Evolutionary conservation across 345 rosid genomes (phyloP).

Genomic region (Euclidium syriacum): DNA sequence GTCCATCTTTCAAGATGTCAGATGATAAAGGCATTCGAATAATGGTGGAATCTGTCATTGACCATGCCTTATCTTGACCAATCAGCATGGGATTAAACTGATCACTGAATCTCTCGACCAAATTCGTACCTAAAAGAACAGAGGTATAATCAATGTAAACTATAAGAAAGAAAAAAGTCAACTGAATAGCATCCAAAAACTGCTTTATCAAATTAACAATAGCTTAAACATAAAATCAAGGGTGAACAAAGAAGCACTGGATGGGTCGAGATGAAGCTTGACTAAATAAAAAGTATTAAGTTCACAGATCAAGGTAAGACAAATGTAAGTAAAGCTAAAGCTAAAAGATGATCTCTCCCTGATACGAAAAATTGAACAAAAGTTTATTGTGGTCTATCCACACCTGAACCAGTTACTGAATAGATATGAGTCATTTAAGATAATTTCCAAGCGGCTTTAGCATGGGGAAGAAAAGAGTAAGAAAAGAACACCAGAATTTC

Average conservation of each 20-base stretch:
- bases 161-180: slow-evolving; percentile 3
- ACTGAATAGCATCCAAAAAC: background rate
- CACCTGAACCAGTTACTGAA: background rate
- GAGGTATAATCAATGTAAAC: background rate
- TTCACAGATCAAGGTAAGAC: background rate
- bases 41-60: slow-evolving; percentile 63
- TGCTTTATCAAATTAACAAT: slow-evolving; percentile 6
- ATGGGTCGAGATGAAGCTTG: background rate
- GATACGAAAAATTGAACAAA: background rate
- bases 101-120: slow-evolving; percentile 73
- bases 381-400: background rate
- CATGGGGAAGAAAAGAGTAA: background rate
- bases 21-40: slow-evolving; percentile 89
- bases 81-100: slow-evolving; percentile 83
- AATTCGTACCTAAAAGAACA: slow-evolving; percentile 65
- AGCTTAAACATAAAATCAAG: background rate
- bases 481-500: slow-evolving; percentile 4
- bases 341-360: background rate
- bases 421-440: background rate
- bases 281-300: background rate
- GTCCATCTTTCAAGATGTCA: slow-evolving; percentile 69
- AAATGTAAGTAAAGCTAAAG: background rate
- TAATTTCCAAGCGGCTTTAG: background rate
- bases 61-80: slow-evolving; percentile 66
- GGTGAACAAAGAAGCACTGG: slow-evolving; percentile 3